Conservation (phyloP, 495 filamentous ascomycete genomes). For the Oidiodendron maius region DNA sequence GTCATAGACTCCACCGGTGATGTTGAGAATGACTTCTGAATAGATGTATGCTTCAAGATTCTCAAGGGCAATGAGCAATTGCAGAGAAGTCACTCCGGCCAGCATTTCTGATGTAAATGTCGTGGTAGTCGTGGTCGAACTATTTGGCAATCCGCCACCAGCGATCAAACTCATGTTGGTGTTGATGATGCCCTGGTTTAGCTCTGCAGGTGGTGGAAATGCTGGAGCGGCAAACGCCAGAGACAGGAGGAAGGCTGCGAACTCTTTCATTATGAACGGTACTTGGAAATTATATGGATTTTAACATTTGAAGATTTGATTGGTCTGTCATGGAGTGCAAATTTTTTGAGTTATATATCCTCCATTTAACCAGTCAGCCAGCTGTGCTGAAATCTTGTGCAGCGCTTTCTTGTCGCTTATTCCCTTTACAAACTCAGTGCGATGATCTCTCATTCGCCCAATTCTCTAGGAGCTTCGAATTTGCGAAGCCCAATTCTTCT, state of each 20-base stretch:
- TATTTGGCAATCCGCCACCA: constrained; percentile 1
- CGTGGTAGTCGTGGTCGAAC: background rate
- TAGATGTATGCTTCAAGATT: constrained; percentile 3
- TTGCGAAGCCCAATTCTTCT: background rate
- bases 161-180: constrained; percentile 2
- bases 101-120: background rate
- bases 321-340: background rate
- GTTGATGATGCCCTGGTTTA: constrained; percentile 1
- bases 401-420: background rate
- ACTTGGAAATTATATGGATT: background rate
- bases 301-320: background rate
- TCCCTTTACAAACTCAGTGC: background rate
- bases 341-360: background rate
- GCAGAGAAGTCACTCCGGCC: constrained; percentile 1
- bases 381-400: background rate
- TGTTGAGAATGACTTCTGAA: background rate
- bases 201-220: constrained; percentile 1
- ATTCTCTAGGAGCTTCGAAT: background rate
- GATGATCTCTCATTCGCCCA: background rate
- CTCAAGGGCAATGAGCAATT: background rate
- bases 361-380: background rate
- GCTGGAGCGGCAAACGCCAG: background rate
- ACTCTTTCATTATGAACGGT: background rate
- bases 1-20: constrained; percentile 3
- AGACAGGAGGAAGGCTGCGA: background rate